Evolutionary conservation across 2,329 filamentous ascomycete species (phyloP), one percentile per base, ranked within the genome.

Genomic region (Penicillium sp.): DNA sequence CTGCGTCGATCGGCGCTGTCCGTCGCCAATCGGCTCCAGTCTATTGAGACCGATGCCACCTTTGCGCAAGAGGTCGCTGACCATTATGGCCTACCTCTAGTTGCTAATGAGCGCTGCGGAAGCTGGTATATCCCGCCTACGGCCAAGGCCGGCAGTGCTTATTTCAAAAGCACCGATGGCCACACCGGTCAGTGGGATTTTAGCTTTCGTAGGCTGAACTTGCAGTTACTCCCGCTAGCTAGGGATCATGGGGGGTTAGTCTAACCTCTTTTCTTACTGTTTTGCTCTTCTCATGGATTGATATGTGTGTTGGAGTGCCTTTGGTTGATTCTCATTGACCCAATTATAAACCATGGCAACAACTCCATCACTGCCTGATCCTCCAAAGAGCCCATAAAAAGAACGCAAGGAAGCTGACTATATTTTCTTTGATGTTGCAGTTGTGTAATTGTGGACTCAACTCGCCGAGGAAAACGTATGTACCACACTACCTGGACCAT

Each of bases 101-200:
- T 97, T 15, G 92, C 93, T 31, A 99, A 99, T 71, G 93, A 97
- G 79, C 85, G 94, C 59, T 97, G 94, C 73, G 94, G 94, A 0
- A 93, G 90, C 75, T 99, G 94, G 94, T 97, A 97, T 73, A 89
- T 97, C 27, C 76, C 78, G 3, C 88, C 88, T 0, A 74, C 74
- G 8, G 69, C 69, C 27, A 94, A 93, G 75, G 77, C 72, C 1
- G 89, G 85, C 33, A 92, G 89, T 63, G 90, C 89, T 33, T 99
- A 97, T 76, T 99, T 97, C 78, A 99, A 99, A 81, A 96, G 91
- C 76, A 99, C 94, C 2, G 94, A 99, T 77, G 94, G 94, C 1
- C 94, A 99, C 73, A 86, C 87, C 52, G 88, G 90, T 9, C 87
- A 96, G 69, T 99, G 94, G 94, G 85, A 87, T 60, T 96, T 97